Evolutionary conservation across 768 basidiomycete species (phyloP).

Genomic region (Sporobolomyces pararoseus): DNA sequence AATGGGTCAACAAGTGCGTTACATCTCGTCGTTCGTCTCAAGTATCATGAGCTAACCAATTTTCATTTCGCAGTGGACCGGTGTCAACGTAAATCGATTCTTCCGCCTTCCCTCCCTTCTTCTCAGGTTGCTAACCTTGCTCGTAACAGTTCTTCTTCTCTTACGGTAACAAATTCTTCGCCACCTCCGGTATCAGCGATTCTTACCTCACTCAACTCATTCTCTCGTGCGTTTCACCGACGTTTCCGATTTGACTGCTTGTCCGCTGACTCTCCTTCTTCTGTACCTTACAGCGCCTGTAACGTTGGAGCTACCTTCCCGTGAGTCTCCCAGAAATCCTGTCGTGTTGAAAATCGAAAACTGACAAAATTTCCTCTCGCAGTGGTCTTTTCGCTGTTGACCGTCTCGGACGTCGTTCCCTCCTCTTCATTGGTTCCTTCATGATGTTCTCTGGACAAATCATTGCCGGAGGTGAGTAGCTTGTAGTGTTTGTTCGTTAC

Average conservation of each 20-base stretch:
- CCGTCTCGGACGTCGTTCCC: constrained; percentile 27
- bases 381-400: constrained; percentile 33
- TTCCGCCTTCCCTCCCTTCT: no score
- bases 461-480: constrained; percentile 20
- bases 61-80: constrained; percentile 3
- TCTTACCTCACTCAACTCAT: constrained; percentile 40
- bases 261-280: not conserved
- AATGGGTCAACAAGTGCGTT: constrained; percentile 38
- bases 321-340: not conserved
- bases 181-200: constrained; percentile 37
- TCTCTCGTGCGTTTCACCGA: constrained; percentile 15
- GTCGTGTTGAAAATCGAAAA: not conserved
- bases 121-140: not conserved
- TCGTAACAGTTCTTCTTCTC: constrained; percentile 19
- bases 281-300: not conserved
- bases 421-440: constrained; percentile 37
- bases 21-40: not conserved
- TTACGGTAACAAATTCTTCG: constrained; percentile 40
- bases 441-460: constrained; percentile 37
- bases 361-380: not conserved
- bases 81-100: constrained; percentile 16
- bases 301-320: constrained; percentile 42
- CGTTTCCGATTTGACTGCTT: no score
- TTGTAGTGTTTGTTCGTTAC: no score
- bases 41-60: no score